phyloP scores from a whole-genome alignment of 1,139 yeast species.

The Blastobotrys malaysiensis region DNA sequence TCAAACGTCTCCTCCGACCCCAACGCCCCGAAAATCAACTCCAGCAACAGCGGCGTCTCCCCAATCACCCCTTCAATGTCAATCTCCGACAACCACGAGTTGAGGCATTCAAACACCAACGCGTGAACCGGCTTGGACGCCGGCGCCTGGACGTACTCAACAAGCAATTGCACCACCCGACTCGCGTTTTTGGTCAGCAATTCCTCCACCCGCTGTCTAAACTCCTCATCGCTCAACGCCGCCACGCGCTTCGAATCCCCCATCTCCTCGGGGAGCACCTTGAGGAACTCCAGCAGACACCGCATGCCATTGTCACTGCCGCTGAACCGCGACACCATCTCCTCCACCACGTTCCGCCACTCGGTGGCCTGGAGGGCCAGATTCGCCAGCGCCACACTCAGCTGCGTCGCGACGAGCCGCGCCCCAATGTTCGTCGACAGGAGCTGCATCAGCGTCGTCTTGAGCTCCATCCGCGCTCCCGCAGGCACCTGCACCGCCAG shows the following conservation, averaged over 20 bases:
- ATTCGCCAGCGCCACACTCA: slow-evolving; percentile 76
- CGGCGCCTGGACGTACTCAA: slow-evolving; percentile 37
- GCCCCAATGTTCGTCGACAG: slow-evolving; percentile 43
- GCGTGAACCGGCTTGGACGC: slow-evolving; percentile 30
- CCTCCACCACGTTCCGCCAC: slow-evolving; percentile 71
- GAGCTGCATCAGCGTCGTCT: slow-evolving; percentile 55
- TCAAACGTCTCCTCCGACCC: slow-evolving; percentile 67
- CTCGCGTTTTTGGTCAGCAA: slow-evolving; percentile 64
- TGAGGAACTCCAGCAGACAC: slow-evolving; percentile 67
- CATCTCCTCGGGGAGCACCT: slow-evolving; percentile 87
- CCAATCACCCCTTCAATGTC: slow-evolving; percentile 47
- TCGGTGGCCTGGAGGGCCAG: slow-evolving; percentile 67
- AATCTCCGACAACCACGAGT: slow-evolving; percentile 86
- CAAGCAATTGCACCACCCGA: slow-evolving; percentile 56
- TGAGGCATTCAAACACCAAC: slow-evolving; percentile 66
- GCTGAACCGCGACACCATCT: slow-evolving; percentile 49
- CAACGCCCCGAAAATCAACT: slow-evolving; percentile 65
- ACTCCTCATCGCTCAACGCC: slow-evolving; percentile 77
- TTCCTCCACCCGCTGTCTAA: slow-evolving; percentile 54
- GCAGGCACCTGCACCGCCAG: slow-evolving; percentile 60
- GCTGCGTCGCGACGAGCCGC: slow-evolving; percentile 66
- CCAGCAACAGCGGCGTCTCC: slow-evolving; percentile 56
- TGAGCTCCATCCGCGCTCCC: slow-evolving; percentile 48
- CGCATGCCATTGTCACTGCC: slow-evolving; percentile 35
- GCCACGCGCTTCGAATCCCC: slow-evolving; percentile 63